phyloP scores from a whole-genome alignment of 495 filamentous ascomycete species.

The Aeminium ludgeri region DNA sequence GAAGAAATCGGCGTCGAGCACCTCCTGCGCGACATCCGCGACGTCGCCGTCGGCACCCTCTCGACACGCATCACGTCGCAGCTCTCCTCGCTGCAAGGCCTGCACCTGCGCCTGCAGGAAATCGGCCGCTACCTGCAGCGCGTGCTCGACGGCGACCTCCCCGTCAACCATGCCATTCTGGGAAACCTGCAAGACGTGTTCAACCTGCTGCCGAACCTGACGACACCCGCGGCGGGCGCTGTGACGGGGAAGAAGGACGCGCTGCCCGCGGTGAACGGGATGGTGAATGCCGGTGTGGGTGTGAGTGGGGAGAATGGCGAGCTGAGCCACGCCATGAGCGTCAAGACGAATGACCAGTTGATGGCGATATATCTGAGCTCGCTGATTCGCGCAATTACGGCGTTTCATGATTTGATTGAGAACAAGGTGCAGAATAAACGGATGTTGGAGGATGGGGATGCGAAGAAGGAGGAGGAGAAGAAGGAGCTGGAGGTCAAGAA shows the following conservation, averaged over 20 bases:
- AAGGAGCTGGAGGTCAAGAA: conserved; percentile 36
- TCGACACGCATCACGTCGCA: conserved; percentile 95
- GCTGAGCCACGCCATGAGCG: conserved; percentile 81
- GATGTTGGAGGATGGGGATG: conserved; percentile 87
- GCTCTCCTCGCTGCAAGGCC: conserved; percentile 88
- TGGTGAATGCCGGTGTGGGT: conserved; percentile 24
- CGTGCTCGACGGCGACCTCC: conserved; percentile 77
- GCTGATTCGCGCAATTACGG: conserved; percentile 92
- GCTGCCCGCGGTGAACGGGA: conserved; percentile 18
- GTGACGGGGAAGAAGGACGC: conserved; percentile 25
- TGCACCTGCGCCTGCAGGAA: conserved; percentile 87
- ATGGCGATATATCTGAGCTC: conserved; percentile 95
- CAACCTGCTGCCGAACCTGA: conserved; percentile 93
- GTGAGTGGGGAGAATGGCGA: conserved; percentile 50
- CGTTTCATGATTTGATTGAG: conserved; percentile 97
- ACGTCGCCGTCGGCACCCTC: conserved; percentile 96
- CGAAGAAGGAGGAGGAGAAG: conserved; percentile 51
- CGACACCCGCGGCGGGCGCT: conserved; percentile 50
- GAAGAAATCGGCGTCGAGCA: conserved; percentile 99
- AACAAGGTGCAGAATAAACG: conserved; percentile 99
- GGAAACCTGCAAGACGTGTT: conserved; percentile 98
- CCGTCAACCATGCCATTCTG: conserved; percentile 92
- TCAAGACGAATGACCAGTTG: conserved; percentile 98
- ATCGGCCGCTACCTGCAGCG: conserved; percentile 93
- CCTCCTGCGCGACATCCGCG: conserved; percentile 89